Evolutionary conservation across 805 yeast genomes (phyloP), one percentile per base, ranked within the genome.

Genomic region (Ogataea pilisensis): DNA sequence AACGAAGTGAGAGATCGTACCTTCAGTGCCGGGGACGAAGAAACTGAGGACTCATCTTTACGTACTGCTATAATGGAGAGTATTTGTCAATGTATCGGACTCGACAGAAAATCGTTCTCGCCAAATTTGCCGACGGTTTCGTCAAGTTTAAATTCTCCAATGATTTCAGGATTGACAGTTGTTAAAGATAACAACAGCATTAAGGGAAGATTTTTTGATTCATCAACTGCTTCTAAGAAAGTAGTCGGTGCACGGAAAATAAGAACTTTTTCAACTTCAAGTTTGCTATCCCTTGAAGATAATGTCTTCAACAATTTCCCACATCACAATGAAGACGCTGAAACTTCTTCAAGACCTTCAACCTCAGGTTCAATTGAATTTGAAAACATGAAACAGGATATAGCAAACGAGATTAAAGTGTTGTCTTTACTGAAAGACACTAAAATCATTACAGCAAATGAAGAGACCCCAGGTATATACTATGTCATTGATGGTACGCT

Each of bases 401-500:
- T 87, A 49, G 73, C 87, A 1, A 72, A 76, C 29, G 69, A 66
- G 7, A 59, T 91, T 27, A 79, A 81, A 38, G 64, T 90, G 8
- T 64, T 74, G 44, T 72, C 65, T 47, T 68, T 70, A 43, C 64
- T 72, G 11, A 70, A 79, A 24, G 85, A 80, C 4, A 59, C 79
- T 1, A 68, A 69, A 1, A 51, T 91, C 2, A 76, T 85, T 9
- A 72, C 78, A 39, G 85, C 85, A 45, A 78, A 82, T 37, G 75
- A 80, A 12, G 70, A 73, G 36, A 78, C 82, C 35, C 76, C 81
- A 1, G 99, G 98, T 0, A 58, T 91, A 11, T 87, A 70, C 56
- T 91, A 83, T 54, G 81, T 91, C 4, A 75, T 91, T 37, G 83
- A 82, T 41, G 99, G 99, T 2, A 53, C 70, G 5, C 63, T 91